These are phyloP conservation scores for Picochlorum sp. DNA, from an alignment of 139 green algal species.

Conservation along the genomic window DNA sequence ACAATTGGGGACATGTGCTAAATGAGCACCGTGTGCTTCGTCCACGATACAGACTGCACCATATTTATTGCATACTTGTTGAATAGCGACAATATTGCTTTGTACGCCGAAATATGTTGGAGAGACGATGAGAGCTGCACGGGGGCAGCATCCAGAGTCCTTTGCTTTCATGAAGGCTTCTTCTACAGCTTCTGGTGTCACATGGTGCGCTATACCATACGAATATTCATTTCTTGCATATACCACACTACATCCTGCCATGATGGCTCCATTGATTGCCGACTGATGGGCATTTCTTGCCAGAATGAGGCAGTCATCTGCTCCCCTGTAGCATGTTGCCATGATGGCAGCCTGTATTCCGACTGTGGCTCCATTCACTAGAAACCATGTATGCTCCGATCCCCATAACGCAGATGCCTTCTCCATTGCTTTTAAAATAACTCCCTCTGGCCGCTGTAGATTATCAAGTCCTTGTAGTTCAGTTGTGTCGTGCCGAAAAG, in stretches of 20 bases:
- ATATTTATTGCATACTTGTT: conserved; percentile 46
- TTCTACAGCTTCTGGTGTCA: conserved; percentile 39
- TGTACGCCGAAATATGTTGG: conserved; percentile 81
- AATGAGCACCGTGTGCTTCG: conserved; percentile 84
- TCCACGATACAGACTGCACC: conserved; percentile 76
- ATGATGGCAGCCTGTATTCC: conserved; percentile 69
- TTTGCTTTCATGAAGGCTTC: conserved; percentile 28
- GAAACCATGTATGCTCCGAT: conserved; percentile 67
- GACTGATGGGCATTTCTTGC: conserved; percentile 78
- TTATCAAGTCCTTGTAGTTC: conserved; percentile 78
- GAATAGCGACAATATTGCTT: conserved; percentile 42
- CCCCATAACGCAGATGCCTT: conserved; percentile 64
- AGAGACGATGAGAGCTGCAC: conserved; percentile 69
- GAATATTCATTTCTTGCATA: conserved; percentile 36
- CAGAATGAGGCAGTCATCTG: conserved; percentile 50
- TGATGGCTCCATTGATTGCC: conserved; percentile 60
- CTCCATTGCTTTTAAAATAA: conserved; percentile 65
- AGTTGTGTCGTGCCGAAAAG: conserved; percentile 60
- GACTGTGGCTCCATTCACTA: conserved; percentile 84
- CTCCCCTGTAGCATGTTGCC: conserved; percentile 37
- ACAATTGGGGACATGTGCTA: conserved; percentile 46
- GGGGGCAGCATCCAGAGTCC: conserved; percentile 1
- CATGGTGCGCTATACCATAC: conserved; percentile 48
- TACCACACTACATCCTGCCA: conserved; percentile 41
- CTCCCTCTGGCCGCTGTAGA: conserved; percentile 56